Percentiles rank a stretch among this genome's conserved stretches.
Evolutionary conservation across 208 protist genomes (phyloP).

Genomic region (Wallacemonas sp.): DNA sequence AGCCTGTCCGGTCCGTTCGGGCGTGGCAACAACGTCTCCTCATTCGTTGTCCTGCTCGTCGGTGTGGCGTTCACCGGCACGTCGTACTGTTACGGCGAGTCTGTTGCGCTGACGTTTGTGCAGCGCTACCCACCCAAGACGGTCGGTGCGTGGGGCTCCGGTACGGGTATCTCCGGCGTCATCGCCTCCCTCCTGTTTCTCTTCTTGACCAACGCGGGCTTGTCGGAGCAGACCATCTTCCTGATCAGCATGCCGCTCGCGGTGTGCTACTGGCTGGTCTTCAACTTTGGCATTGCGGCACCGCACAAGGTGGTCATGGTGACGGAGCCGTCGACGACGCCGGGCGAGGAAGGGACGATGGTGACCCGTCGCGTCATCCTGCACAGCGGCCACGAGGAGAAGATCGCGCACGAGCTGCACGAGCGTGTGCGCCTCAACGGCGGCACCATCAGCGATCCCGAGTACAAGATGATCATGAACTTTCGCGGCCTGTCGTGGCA

Average conservation of each 20-base stretch:
- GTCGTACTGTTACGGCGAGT: constrained; percentile 77
- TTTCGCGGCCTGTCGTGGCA: constrained; percentile 38
- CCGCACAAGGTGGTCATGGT: constrained; percentile 41
- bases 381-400: constrained; percentile 37
- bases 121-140: constrained; percentile 75
- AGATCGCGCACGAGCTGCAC: constrained; percentile 29
- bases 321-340: constrained; percentile 24
- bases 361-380: constrained; percentile 14
- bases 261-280: constrained; percentile 70
- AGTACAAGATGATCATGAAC: constrained; percentile 54
- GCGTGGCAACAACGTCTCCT: constrained; percentile 38
- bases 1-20: constrained; percentile 59
- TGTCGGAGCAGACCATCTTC: constrained; percentile 62
- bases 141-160: constrained; percentile 86
- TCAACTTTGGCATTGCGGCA: constrained; percentile 63
- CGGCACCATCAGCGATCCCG: constrained; percentile 28
- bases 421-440: neutral
- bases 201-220: constrained; percentile 44
- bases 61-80: constrained; percentile 69
- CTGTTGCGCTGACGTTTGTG: constrained; percentile 72
- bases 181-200: constrained; percentile 74
- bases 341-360: neutral
- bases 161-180: constrained; percentile 90
- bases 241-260: constrained; percentile 67
- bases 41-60: constrained; percentile 70